Base-by-base conservation (phyloP, 805 yeast species). In the Phaffomyces opuntiae region DNA sequence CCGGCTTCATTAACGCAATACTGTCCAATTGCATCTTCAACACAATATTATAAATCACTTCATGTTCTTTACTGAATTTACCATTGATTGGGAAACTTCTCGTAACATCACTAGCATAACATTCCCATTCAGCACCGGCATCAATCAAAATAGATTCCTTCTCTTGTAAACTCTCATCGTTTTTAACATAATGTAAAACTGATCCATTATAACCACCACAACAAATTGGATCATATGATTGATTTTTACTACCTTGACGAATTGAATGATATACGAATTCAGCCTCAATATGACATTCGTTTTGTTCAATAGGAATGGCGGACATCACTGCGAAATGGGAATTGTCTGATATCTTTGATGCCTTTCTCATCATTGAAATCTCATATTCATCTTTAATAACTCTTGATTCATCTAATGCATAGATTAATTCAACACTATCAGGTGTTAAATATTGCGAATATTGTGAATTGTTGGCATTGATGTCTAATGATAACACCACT, bases 111-210 rank as follows among this genome's bases (percentile, higher is more conserved):
- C 88, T 74, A 3, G 96, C 90, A 64, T 91, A 91, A 62, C 87
- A 81, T 52, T 78, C 77, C 96, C 97, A 91, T 66, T 91, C 98
- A 3, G 96, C 96, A 46, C 99, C 99, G 9, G 98, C 97, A 68
- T 91, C 99, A 44, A 91, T 82, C 50, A 91, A 74, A 12, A 91
- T 74, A 7, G 90, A 75, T 40, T 76, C 78, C 57, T 79, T 81
- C 17, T 74, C 75, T 11, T 63, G 71, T 47, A 82, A 58, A 4
- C 73, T 67, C 43, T 78, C 83, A 56, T 89, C 93, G 59, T 91
- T 91, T 58, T 81, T 82, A 17, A 86, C 81, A 60, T 90, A 91
- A 63, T 91, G 99, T 49, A 91, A 73, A 2, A 96, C 88, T 14
- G 96, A 87, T 63, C 96, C 87, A 52, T 82, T 80, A 31, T 95